A percentile compares a stretch with the other conserved stretches of the same genome.
These are phyloP conservation scores for Aspergillus aculeatinus DNA, from an alignment of 2,329 filamentous ascomycete species.

Conservation along the genomic window DNA sequence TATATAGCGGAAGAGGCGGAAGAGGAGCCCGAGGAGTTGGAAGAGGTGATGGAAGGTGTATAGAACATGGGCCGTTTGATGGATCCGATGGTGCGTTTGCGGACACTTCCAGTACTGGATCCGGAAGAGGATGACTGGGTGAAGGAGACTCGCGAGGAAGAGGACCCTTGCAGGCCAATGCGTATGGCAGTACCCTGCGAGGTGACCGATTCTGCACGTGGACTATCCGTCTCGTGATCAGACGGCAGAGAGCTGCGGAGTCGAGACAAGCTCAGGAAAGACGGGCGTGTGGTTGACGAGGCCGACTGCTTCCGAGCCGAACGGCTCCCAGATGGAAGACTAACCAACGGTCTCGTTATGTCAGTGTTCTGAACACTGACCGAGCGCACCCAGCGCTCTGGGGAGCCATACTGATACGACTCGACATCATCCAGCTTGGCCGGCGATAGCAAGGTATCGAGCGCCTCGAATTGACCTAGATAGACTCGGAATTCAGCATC, in stretches of 20 bases:
- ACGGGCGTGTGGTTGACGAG: slow-evolving; percentile 26
- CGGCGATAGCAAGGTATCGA: slow-evolving; percentile 55
- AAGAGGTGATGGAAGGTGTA: slow-evolving; percentile 35
- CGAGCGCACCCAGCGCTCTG: slow-evolving; percentile 52
- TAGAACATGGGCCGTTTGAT: slow-evolving; percentile 32
- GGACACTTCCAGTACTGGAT: slow-evolving; percentile 24
- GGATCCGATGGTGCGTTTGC: slow-evolving; percentile 20
- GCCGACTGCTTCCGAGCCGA: slow-evolving; percentile 26
- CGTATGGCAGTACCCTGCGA: slow-evolving; percentile 39
- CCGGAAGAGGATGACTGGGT: slow-evolving; percentile 37
- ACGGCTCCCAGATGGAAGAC: slow-evolving; percentile 2
- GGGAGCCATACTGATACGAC: slow-evolving; percentile 59
- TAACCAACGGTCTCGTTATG: neutral
- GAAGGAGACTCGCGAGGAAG: slow-evolving; percentile 31
- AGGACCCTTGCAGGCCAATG: slow-evolving; percentile 30
- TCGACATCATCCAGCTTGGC: slow-evolving; percentile 57
- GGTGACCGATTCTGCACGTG: slow-evolving; percentile 31
- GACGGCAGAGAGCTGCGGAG: slow-evolving; percentile 23
- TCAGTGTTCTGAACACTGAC: slow-evolving; percentile 35
- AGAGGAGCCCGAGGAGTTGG: slow-evolving; percentile 27
- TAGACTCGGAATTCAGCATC: slow-evolving; percentile 57
- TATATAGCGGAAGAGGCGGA: slow-evolving; percentile 14
- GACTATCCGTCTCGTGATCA: slow-evolving; percentile 20
- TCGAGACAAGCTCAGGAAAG: slow-evolving; percentile 21
- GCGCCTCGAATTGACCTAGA: slow-evolving; percentile 58